phyloP scores from a whole-genome alignment of 495 filamentous ascomycete genomes.

The Neurospora sp. region DNA sequence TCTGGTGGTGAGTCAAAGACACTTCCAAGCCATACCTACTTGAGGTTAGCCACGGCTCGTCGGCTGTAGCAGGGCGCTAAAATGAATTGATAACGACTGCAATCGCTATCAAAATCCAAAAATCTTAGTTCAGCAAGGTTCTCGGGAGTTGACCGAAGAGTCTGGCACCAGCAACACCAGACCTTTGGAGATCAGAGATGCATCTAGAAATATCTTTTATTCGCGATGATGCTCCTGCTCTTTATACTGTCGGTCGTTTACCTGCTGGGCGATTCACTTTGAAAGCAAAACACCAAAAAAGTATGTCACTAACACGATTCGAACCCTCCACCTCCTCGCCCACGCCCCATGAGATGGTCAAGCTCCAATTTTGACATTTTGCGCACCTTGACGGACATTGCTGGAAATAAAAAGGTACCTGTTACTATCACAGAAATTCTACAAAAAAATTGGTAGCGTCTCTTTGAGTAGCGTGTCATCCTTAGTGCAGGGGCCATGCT shows the following conservation, averaged over 20 bases:
- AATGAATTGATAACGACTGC: not conserved
- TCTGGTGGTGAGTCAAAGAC: not conserved
- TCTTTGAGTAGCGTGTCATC: constrained; percentile 98
- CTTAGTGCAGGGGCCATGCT: constrained; percentile 99
- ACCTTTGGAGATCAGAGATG: not conserved
- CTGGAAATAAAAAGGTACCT: not conserved
- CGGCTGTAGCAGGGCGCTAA: not conserved
- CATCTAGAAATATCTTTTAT: not conserved
- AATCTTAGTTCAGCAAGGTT: constrained; percentile 5
- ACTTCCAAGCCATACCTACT: not conserved
- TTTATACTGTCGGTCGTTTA: not conserved
- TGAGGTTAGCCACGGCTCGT: not conserved
- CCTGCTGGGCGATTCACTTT: not conserved
- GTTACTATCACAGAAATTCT: not conserved
- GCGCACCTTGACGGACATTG: not conserved
- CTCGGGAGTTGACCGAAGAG: not conserved
- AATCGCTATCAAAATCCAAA: constrained; percentile 1
- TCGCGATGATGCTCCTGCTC: not conserved
- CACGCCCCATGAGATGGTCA: not conserved
- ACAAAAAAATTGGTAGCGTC: constrained; percentile 48
- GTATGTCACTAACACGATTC: not conserved
- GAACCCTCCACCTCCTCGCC: constrained; percentile 4
- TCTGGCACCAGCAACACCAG: not conserved
- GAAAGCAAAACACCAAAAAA: not conserved
- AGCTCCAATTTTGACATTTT: not conserved